Base-by-base conservation (phyloP, 2,329 filamentous ascomycete genomes). In the Aspergillus brunneoviolaceus region DNA sequence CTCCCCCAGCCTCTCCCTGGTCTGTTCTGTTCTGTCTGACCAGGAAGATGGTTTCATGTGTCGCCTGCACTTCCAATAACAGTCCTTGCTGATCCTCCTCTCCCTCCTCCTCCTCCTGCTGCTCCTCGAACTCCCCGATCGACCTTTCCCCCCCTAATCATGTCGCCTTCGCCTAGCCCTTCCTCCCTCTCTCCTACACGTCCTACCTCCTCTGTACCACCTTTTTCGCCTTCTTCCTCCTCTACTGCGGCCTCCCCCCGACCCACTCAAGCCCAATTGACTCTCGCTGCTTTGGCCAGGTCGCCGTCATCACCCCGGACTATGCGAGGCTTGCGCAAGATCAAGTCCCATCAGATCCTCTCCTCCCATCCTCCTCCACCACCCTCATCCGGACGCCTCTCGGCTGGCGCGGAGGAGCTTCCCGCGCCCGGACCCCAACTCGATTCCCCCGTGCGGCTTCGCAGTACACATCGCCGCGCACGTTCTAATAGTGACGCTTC, bases 401-500 rank as follows among this genome's bases (percentile, higher is more conserved):
- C 66, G 49, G 65, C 61, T 42, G 65, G 64, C 21, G 58, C 60
- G 2, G 67, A 71, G n/a, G 63, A 63, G 49, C 65, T 76, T 57
- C 57, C 67, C 52, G 62, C 66, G 57, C 61, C 67, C 39, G 39
- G 39, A 63, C 45, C 63, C 68, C 62, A 70, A 69, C 54, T 74
- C 69, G 64, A 67, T 54, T 65, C 67, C 33, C 59, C 70, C 52
- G 64, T 65, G 54, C 71, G 72, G 33, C 63, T 66, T 33, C 65
- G 67, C 51, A 45, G 39, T n/a, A 67, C 63, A 45, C 66, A 69
- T 68, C 82, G 84, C 62, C 82, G 89, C 66, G 83, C 81, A 47
- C 84, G 90, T 70, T 88, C 89, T 51, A 92, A 91, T 76, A 92
- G 89, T 72, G 89, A 92, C 79, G 87, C 87, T 57, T 82, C 83